A percentile compares a stretch with the other conserved stretches of the same genome.
These are phyloP conservation scores for Lachancea lanzarotensis DNA, from an alignment of 805 yeast genomes.

Conservation along the genomic window DNA sequence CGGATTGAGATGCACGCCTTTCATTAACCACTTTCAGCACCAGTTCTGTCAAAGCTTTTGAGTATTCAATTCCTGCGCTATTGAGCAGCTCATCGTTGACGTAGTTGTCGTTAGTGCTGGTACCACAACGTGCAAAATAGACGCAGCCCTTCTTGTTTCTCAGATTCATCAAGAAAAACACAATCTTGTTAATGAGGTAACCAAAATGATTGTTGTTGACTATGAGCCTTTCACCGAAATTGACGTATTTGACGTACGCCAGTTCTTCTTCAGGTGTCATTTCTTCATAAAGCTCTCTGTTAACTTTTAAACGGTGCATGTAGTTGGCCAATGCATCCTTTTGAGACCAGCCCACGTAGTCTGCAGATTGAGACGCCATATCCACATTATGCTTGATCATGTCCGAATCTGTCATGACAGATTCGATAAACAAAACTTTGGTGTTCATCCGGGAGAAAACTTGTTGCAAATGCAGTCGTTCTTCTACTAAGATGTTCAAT, in stretches of 20 bases:
- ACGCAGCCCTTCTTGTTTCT: slow-evolving; percentile 82
- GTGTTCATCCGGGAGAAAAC: slow-evolving; percentile 52
- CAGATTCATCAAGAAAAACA: slow-evolving; percentile 86
- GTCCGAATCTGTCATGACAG: slow-evolving; percentile 66
- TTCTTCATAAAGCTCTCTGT: slow-evolving; percentile 66
- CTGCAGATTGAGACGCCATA: slow-evolving; percentile 84
- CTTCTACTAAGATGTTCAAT: slow-evolving; percentile 70
- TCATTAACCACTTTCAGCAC: slow-evolving; percentile 36
- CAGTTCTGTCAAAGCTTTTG: slow-evolving; percentile 55
- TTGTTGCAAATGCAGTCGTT: slow-evolving; percentile 53
- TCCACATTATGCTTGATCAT: slow-evolving; percentile 69
- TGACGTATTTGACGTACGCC: slow-evolving; percentile 77
- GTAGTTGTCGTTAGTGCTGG: slow-evolving; percentile 43
- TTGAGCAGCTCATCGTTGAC: slow-evolving; percentile 78
- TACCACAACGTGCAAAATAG: slow-evolving; percentile 82
- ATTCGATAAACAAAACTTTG: slow-evolving; percentile 82
- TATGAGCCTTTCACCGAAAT: slow-evolving; percentile 80
- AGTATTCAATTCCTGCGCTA: slow-evolving; percentile 62
- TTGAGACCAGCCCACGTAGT: slow-evolving; percentile 71
- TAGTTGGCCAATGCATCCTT: slow-evolving; percentile 73
- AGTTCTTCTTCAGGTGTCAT: slow-evolving; percentile 52
- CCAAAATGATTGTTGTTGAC: slow-evolving; percentile 80
- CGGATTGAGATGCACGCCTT: slow-evolving; percentile 14
- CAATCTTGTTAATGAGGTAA: slow-evolving; percentile 82
- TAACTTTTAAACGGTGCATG: slow-evolving; percentile 58